Percentiles rank a stretch among this genome's conserved stretches.
phyloP scores from a whole-genome alignment of 106 monocot species.

The Dactylorhiza incarnata region DNA sequence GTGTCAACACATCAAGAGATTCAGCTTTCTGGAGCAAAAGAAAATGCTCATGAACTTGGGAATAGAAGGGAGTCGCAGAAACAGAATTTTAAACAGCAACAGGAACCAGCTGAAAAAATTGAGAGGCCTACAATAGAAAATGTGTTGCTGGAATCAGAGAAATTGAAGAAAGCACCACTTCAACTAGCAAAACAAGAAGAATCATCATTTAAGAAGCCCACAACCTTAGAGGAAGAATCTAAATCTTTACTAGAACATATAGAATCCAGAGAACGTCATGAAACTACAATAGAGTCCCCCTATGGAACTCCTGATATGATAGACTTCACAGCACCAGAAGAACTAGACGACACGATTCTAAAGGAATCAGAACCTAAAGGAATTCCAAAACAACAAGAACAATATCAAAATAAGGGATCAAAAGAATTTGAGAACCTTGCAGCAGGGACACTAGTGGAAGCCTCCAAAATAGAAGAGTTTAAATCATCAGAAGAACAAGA shows the following conservation, averaged over 20 bases:
- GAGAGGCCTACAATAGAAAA: no score
- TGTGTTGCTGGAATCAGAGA: no score
- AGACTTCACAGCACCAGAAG: not conserved
- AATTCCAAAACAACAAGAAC: not conserved
- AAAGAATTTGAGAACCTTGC: not conserved
- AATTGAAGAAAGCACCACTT: no score
- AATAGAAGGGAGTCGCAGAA: no score
- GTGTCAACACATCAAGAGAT: no score
- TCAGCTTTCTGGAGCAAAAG: no score
- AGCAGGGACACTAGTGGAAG: not conserved
- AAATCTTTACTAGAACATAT: not conserved
- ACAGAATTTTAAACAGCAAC: no score
- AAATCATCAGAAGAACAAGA: not conserved
- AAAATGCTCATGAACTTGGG: no score
- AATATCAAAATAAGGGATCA: not conserved
- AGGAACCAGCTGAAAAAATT: no score
- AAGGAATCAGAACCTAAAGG: not conserved
- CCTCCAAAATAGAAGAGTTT: not conserved
- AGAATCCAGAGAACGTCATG: not conserved
- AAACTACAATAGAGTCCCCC: not conserved
- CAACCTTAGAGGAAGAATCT: not conserved
- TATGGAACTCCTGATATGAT: not conserved
- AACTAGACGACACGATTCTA: not conserved
- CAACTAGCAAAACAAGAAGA: not conserved
- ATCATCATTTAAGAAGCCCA: not conserved